Evolutionary conservation across 2,329 filamentous ascomycete species (phyloP).

Genomic region (Colletotrichum orbiculare): DNA sequence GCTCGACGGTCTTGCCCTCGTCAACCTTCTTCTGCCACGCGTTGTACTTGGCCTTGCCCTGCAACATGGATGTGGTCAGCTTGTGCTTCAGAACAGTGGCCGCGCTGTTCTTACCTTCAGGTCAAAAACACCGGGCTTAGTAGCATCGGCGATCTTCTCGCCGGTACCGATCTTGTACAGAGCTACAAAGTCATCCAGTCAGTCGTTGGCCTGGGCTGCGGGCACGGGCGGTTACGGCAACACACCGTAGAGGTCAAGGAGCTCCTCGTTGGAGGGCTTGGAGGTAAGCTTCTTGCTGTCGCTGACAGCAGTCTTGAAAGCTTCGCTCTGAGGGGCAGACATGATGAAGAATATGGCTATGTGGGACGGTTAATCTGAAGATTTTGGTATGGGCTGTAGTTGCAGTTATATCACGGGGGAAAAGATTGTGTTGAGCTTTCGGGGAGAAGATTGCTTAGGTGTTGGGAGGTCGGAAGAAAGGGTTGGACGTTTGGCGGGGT

Average conservation of each 20-base stretch:
- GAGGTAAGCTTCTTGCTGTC: slow-evolving; percentile 76
- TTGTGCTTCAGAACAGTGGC: slow-evolving; percentile 9
- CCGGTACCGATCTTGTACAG: slow-evolving; percentile 69
- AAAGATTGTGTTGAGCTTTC: slow-evolving; percentile 30
- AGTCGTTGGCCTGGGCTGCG: neutral
- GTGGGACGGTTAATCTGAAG: neutral
- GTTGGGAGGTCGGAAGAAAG: slow-evolving; percentile 31
- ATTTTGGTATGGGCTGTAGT: slow-evolving; percentile 6
- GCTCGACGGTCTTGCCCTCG: slow-evolving; percentile 67
- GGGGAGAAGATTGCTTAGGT: slow-evolving; percentile 22
- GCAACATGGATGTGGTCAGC: slow-evolving; percentile 32
- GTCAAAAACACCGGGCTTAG: slow-evolving; percentile 76
- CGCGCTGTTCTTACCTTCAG: slow-evolving; percentile 63
- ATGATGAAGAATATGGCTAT: slow-evolving; percentile 45
- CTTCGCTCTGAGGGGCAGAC: slow-evolving; percentile 53
- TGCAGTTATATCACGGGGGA: slow-evolving; percentile 9
- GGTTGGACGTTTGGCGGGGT: slow-evolving; percentile 35
- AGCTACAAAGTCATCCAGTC: slow-evolving; percentile 48
- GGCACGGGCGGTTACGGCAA: neutral
- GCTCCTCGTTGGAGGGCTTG: slow-evolving; percentile 72
- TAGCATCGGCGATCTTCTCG: slow-evolving; percentile 67
- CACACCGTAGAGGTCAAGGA: slow-evolving; percentile 72
- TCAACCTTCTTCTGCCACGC: slow-evolving; percentile 80
- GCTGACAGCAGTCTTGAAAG: slow-evolving; percentile 66
- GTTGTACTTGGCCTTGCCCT: slow-evolving; percentile 84